Percentiles rank a stretch among this genome's conserved stretches.
Conservation (phyloP, 2,329 filamentous ascomycete species). For the Trichophyton simii region DNA sequence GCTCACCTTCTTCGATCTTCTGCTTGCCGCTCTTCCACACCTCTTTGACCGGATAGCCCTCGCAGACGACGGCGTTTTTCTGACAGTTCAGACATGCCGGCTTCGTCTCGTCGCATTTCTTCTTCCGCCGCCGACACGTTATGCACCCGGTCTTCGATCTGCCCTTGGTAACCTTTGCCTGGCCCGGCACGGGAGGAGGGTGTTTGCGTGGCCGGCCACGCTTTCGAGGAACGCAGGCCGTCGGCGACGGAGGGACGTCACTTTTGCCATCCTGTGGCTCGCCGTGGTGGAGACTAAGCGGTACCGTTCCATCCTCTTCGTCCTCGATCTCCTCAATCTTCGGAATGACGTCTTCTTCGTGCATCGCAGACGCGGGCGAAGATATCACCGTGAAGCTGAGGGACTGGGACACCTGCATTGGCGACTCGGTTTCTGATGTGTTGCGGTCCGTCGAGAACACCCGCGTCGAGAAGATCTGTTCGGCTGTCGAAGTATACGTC, state of each 20-base stretch:
- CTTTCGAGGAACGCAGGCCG: slow-evolving; percentile 39
- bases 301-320: slow-evolving; percentile 29
- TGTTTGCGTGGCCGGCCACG: slow-evolving; percentile 75
- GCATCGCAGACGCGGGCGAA: slow-evolving; percentile 14
- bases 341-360: slow-evolving; percentile 32
- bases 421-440: slow-evolving; percentile 12
- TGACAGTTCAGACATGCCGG: slow-evolving; percentile 58
- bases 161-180: slow-evolving; percentile 65
- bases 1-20: slow-evolving; percentile 51
- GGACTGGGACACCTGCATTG: slow-evolving; percentile 10
- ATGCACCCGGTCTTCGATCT: slow-evolving; percentile 47
- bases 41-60: slow-evolving; percentile 77
- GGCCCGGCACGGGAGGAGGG: slow-evolving; percentile 48
- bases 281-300: slow-evolving; percentile 19
- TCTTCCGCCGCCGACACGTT: slow-evolving; percentile 48
- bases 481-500: slow-evolving; percentile 12
- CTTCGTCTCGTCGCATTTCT: slow-evolving; percentile 44
- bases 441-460: slow-evolving; percentile 9
- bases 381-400: slow-evolving; percentile 19
- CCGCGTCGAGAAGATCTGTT: slow-evolving; percentile 7
- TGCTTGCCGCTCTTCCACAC: slow-evolving; percentile 80
- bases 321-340: slow-evolving; percentile 43
- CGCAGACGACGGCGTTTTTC: slow-evolving; percentile 84
- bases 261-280: slow-evolving; percentile 18
- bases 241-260: slow-evolving; percentile 12